Evolutionary conservation across 768 basidiomycete species (phyloP), one percentile per base, ranked within the genome.

Genomic region (Termitomyces sp.): DNA sequence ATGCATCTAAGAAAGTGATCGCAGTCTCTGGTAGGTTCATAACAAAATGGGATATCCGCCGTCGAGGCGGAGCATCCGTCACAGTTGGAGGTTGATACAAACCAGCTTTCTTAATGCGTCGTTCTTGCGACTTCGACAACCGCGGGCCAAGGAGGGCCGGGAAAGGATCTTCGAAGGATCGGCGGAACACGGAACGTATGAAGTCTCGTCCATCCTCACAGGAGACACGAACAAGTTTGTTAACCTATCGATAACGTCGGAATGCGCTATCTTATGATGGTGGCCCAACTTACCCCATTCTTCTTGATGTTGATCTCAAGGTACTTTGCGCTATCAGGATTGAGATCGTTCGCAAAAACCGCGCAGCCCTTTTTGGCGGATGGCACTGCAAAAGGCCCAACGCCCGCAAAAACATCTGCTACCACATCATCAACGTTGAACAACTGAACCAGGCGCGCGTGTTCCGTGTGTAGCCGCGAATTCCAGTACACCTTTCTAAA

Each of bases 401-500:
- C 95, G 14, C 97, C 97, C 0, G 97, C 97, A 69, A 98, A 95
- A 31, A 92, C 94, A 68, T 99, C 97, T 3, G 86, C 95, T 23
- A 98, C 72, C 19, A 98, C 82, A 52, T 93, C 92, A 25, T 85
- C 79, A 0, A 86, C 82, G 27, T 79, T 68, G 72, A 98, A 95
- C 35, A 78, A 62, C 17, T 80, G 69, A 41, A 98, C 90, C 16
- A 99, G 77, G 3, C 95, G 87, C 27, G 86, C 84, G 66, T 99
- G 97, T 67, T 99, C 97, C 4, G 86, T 85, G 56, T 93, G 90
- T 35, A 99, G 75, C 37, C 97, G 86, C 16, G 95, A 96, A 75
- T 99, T 99, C 95, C 95, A 99, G 72, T 99, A 99, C 12, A 98
- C 97, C 67, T 86, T 79, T 6, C 89, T 86, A 67, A 98, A 99